Base-by-base conservation (phyloP, 2,329 filamentous ascomycete species). In the Zymoseptoria passerinii region DNA sequence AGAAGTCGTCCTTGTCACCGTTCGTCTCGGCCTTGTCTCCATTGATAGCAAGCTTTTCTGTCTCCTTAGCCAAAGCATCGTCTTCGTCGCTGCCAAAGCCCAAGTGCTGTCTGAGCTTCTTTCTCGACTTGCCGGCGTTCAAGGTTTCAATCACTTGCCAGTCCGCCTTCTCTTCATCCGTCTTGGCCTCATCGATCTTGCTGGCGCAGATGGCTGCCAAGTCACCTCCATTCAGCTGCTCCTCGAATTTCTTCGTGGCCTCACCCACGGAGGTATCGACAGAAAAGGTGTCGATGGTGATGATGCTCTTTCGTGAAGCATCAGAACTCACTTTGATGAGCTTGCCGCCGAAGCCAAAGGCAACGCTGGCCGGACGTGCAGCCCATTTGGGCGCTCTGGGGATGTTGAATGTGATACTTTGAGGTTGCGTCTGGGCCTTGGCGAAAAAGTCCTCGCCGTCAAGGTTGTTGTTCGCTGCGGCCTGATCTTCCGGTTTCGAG, bases 371-470 rank as follows among this genome's bases (percentile, higher is more conserved):
- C 1, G 92, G 92, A 56, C 88, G 83, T 74, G 95, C 86, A 49
- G 94, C 81, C 94, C 94, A 99, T 66, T 86, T 92, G 0, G 94
- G 95, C 1, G 94, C 87, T 70, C 90, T 91, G 53, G 81, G 79
- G 50, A 99, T 79, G 2, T 90, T 90, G 78, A 97, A 99, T 2
- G 89, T 91, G 27, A 89, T 89, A 20, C 87, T 89, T 73, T 96
- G 92, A 2, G 92, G 90, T 69, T 96, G 90, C 6, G 87, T 89
- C 72, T 96, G 92, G 9, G 92, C 92, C 63, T 90, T 92, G 13
- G 89, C 88, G 70, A 99, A 99, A 79, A 99, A 99, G 70, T 97
- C 94, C 70, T 96, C 94, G 52, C 89, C 92, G 69, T 96, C 90
- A 29, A 94, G 76, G 55, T 84, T 84, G 67, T 84, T 80, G 52